A percentile compares a stretch with the other conserved stretches of the same genome.
Evolutionary conservation across 257 asterid species (phyloP).

Genomic region (Salvia splendens): DNA sequence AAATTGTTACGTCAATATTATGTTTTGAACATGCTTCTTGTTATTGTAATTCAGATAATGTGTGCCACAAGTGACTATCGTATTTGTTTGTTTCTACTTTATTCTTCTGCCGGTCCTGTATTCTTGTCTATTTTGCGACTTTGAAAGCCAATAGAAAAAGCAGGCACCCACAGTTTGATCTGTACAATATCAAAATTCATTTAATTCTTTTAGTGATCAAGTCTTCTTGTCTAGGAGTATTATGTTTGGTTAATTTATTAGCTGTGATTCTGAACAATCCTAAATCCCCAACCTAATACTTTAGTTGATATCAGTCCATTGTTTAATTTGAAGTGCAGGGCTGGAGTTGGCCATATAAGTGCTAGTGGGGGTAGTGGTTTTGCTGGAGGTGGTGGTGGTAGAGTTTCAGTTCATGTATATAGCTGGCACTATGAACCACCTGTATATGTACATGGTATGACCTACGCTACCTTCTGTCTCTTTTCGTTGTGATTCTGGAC

Average conservation of each 20-base stretch:
- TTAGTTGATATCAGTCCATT: constrained; percentile 31
- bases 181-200: background rate
- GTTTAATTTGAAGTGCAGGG: constrained; percentile 65
- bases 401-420: constrained; percentile 86
- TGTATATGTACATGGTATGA: constrained; percentile 72
- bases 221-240: constrained; percentile 7
- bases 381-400: constrained; percentile 99
- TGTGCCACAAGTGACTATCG: constrained; percentile 1
- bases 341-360: constrained; percentile 77
- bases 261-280: background rate
- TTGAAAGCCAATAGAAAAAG: background rate
- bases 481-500: background rate
- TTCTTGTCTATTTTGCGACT: background rate
- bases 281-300: constrained; percentile 4
- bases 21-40: background rate
- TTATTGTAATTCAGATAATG: background rate
- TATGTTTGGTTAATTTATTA: constrained; percentile 12
- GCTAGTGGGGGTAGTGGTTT: constrained; percentile 96
- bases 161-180: background rate
- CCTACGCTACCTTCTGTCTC: constrained; percentile 15
- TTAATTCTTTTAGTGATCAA: background rate
- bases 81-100: background rate
- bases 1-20: background rate
- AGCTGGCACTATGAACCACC: constrained; percentile 90
- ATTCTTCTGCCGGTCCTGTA: background rate